Conservation (phyloP, 2,329 filamentous ascomycete genomes). For the Onygenales sp. region DNA sequence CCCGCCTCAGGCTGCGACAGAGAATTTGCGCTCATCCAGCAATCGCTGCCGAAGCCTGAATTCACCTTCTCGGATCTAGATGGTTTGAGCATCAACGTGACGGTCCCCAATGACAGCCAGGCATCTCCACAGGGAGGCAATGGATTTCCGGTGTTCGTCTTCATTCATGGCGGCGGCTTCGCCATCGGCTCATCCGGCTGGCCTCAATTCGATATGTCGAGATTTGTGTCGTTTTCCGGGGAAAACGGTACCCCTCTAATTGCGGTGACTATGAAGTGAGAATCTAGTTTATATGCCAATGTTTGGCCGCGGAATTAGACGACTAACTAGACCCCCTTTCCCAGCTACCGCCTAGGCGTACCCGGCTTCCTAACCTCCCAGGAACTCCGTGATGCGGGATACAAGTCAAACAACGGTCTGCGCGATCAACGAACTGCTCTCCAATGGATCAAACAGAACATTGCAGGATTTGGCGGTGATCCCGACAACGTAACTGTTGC, state of each 20-base stretch:
- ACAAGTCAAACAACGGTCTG: slow-evolving; percentile 36
- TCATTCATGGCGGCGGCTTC: slow-evolving; percentile 46
- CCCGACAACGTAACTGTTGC: slow-evolving; percentile 29
- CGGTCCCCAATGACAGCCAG: slow-evolving; percentile 27
- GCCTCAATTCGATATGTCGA: slow-evolving; percentile 41
- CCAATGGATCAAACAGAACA: slow-evolving; percentile 31
- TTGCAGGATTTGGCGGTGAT: slow-evolving; percentile 32
- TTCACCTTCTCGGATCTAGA: slow-evolving; percentile 36
- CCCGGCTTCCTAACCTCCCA: slow-evolving; percentile 41
- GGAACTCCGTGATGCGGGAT: slow-evolving; percentile 38
- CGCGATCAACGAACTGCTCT: slow-evolving; percentile 37
- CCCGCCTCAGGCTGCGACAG: slow-evolving; percentile 23
- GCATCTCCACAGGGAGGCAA: slow-evolving; percentile 16
- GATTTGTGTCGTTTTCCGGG: slow-evolving; percentile 37
- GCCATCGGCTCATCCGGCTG: slow-evolving; percentile 42
- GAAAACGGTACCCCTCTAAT: slow-evolving; percentile 39
- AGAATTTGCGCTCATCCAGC: slow-evolving; percentile 42
- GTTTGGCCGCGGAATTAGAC: background rate
- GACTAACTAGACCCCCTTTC: slow-evolving; percentile 5
- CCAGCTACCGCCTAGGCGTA: slow-evolving; percentile 38
- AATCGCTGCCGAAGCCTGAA: slow-evolving; percentile 31
- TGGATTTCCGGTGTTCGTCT: slow-evolving; percentile 41
- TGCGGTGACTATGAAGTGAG: slow-evolving; percentile 37
- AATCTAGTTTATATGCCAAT: background rate
- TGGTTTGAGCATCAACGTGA: slow-evolving; percentile 45